Conservation (phyloP, 2,329 filamentous ascomycete species). For the Kalaharituber pfeilii region DNA sequence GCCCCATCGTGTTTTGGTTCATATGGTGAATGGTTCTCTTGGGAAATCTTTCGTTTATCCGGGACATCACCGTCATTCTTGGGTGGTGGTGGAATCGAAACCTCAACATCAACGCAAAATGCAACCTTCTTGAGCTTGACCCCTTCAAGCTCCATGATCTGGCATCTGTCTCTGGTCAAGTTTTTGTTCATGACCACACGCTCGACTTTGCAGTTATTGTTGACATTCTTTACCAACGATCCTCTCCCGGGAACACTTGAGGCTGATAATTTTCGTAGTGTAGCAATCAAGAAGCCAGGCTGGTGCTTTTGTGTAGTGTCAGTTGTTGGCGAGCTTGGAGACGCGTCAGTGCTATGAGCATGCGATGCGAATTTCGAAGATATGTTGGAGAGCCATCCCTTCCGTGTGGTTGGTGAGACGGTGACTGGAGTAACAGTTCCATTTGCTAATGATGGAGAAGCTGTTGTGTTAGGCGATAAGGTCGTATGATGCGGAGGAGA, state of each 20-base stretch:
- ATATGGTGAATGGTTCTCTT: conserved; percentile 18
- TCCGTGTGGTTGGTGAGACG: conserved; percentile 27
- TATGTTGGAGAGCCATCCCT: conserved; percentile 79
- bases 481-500: conserved; percentile 5
- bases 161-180: conserved; percentile 57
- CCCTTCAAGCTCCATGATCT: conserved; percentile 59
- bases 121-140: conserved; percentile 72
- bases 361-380: conserved; percentile 75
- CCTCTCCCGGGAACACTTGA: conserved; percentile 34
- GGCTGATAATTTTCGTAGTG: conserved; percentile 66
- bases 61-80: conserved; percentile 24
- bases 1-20: conserved; percentile 13
- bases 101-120: conserved; percentile 94
- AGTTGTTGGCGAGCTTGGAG: conserved; percentile 20
- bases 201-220: conserved; percentile 55
- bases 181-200: conserved; percentile 75
- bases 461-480: conserved; percentile 20
- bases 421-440: conserved; percentile 4
- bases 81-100: conserved; percentile 43
- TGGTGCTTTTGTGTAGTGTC: conserved; percentile 19
- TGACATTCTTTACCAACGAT: conserved; percentile 34
- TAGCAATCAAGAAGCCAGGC: conserved; percentile 53
- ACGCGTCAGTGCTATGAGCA: conserved; percentile 25
- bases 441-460: conserved; percentile 10
- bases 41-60: neutral